These are phyloP conservation scores for Eustoma russellianum DNA, from an alignment of 257 asterid species.

Conservation along the genomic window DNA sequence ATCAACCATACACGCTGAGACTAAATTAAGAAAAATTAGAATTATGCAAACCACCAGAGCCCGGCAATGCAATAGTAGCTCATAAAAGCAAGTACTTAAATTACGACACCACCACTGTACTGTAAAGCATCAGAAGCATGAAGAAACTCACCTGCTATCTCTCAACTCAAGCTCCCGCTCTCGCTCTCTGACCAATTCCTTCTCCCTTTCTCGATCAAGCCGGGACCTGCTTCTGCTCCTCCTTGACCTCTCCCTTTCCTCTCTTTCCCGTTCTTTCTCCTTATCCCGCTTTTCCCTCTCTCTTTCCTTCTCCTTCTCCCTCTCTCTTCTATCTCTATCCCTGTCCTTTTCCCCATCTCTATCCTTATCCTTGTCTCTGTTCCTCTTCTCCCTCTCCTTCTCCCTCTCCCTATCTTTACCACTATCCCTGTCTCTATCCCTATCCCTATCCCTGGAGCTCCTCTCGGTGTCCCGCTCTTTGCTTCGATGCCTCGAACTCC, in stretches of 20 bases:
- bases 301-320: constrained; percentile 23
- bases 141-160: constrained; percentile 78
- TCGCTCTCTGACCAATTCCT: constrained; percentile 44
- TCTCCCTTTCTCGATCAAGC: constrained; percentile 58
- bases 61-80: too few relatives aligned
- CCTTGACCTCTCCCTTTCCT: constrained; percentile 53
- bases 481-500: constrained; percentile 28
- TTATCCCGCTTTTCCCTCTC: constrained; percentile 23
- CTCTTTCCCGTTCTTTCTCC: constrained; percentile 31
- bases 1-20: too few relatives aligned
- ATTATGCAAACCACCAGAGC: too few relatives aligned
- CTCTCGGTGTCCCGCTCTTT: constrained; percentile 24
- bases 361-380: constrained; percentile 52
- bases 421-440: constrained; percentile 19
- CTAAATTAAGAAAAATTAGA: too few relatives aligned
- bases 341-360: constrained; percentile 17
- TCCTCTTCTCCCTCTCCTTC: constrained; percentile 49
- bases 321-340: constrained; percentile 26
- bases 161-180: constrained; percentile 29
- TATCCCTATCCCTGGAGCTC: constrained; percentile 21
- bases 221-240: constrained; percentile 70
- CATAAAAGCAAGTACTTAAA: too few relatives aligned
- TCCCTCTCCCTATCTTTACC: constrained; percentile 55
- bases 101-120: too few relatives aligned
- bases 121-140: too few relatives aligned